Evolutionary conservation across 2,329 filamentous ascomycete genomes (phyloP), one percentile per base, ranked within the genome.

Genomic region (Tolypocladium nubicola): DNA sequence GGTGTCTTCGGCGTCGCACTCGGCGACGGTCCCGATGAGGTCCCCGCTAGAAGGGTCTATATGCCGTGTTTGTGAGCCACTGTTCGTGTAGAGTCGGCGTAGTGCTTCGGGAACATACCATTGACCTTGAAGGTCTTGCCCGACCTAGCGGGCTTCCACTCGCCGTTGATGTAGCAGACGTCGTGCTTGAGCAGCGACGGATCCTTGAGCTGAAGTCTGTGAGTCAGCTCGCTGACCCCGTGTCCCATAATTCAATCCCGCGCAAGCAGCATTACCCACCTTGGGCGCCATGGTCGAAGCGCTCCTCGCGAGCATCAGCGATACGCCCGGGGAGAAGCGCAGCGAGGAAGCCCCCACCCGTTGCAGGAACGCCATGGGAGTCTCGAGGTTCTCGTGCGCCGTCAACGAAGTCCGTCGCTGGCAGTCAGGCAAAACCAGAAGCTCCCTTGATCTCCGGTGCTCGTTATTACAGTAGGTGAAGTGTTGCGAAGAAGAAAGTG

Each of bases 71-170:
- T 19, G 33, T 13, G 1, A 13, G 35, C 23, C 21, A 23, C 14
- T 14, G 21, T 37, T 19, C 16, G 39, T 16, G 13, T 23, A n/a
- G 53, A 26, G 41, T n/a, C 13, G 21, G 39, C 10, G 23, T 9
- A 21, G n/a, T 2, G 8, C 21, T 33, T 56, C 58, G 57, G n/a
- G 9, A 39, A 59, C 68, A 62, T 73, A 87, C 85, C 87, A 62
- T 83, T 79, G 59, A 97, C 89, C 70, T 94, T 86, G 72, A 97
- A 99, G 52, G 90, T 96, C 81, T 95, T 86, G 68, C 90, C 90
- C 1, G 90, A 96, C 67, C 85, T 83, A 64, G 93, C 89, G 65
- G 82, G 80, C 61, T 95, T 83, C 89, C 92, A 99, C 81, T 96
- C 82, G 67, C 94, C 94, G 70, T 99, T 93, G 68, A 97, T 86